Evolutionary conservation across 305 asterid genomes (phyloP).

Genomic region (Euphrasia arctica): DNA sequence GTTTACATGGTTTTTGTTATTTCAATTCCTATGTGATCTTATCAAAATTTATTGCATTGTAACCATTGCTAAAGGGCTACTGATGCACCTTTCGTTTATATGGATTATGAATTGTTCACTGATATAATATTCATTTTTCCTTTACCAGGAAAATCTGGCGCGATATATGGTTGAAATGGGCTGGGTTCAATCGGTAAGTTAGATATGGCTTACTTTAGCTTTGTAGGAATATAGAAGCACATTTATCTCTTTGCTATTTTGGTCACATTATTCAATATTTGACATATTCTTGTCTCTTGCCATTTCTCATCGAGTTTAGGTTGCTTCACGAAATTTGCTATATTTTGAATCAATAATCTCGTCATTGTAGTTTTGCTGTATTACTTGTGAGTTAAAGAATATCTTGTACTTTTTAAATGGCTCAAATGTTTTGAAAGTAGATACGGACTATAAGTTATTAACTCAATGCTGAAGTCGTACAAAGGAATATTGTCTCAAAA

Average conservation of each 20-base stretch:
- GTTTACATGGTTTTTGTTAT: not conserved
- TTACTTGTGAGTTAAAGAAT: not conserved
- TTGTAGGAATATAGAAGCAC: conserved; percentile 17
- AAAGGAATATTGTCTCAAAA: not conserved
- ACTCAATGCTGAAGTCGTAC: not conserved
- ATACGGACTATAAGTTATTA: not conserved
- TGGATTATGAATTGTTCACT: conserved; percentile 22
- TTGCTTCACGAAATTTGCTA: conserved; percentile 12
- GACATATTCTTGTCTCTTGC: conserved; percentile 13
- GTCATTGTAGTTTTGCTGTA: conserved; percentile 16
- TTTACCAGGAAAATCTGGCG: conserved; percentile 78
- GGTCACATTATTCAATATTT: conserved; percentile 9
- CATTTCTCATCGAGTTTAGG: conserved; percentile 12
- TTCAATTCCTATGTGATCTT: conserved; percentile 18
- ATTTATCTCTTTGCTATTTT: conserved; percentile 5
- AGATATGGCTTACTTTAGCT: conserved; percentile 24
- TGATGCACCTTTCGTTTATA: conserved; percentile 15
- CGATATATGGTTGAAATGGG: conserved; percentile 88
- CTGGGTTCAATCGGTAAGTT: conserved; percentile 72
- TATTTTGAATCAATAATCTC: conserved; percentile 4
- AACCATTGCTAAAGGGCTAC: conserved; percentile 5
- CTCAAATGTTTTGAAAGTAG: not conserved
- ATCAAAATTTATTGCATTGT: conserved; percentile 12
- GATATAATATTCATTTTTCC: conserved; percentile 14
- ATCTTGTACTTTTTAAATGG: conserved; percentile 15